A percentile compares a stretch with the other conserved stretches of the same genome.
These are phyloP conservation scores for Diaporthe capsici DNA, from an alignment of 2,329 filamentous ascomycete genomes.

Conservation along the genomic window DNA sequence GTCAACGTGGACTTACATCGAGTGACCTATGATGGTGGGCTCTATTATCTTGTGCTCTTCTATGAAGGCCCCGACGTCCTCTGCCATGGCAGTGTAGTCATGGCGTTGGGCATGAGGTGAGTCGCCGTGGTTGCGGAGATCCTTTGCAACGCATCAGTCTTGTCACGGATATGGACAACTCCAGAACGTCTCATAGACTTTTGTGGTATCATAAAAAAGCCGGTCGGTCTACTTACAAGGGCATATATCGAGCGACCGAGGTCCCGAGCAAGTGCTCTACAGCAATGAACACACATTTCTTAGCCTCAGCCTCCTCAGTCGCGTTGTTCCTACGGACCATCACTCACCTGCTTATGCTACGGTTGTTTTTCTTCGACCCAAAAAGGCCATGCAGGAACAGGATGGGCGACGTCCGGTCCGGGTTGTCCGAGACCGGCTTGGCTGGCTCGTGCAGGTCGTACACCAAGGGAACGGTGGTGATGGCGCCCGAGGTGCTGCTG, in stretches of 20 bases:
- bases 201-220: neutral
- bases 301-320: constrained; percentile 3
- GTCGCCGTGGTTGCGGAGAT: constrained; percentile 93
- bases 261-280: constrained; percentile 85
- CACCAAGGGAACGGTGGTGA: constrained; percentile 59
- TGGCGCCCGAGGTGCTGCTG: constrained; percentile 30
- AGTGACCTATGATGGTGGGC: constrained; percentile 89
- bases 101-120: constrained; percentile 84
- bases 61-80: constrained; percentile 87
- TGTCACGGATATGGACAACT: too few relatives aligned
- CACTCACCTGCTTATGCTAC: constrained; percentile 88
- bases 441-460: constrained; percentile 77
- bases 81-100: constrained; percentile 86
- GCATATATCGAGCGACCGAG: constrained; percentile 86
- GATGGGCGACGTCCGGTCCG: constrained; percentile 70
- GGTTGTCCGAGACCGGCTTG: constrained; percentile 57
- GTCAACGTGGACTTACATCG: constrained; percentile 75
- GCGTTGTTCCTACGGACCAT: neutral
- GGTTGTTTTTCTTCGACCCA: constrained; percentile 95
- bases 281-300: constrained; percentile 39
- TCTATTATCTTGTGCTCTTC: constrained; percentile 76
- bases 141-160: constrained; percentile 62
- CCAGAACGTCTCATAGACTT: neutral
- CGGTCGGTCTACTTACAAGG: constrained; percentile 67
- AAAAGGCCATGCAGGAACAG: constrained; percentile 94